phyloP scores from a whole-genome alignment of 2,329 filamentous ascomycete genomes.

The Beauveria bassiana region DNA sequence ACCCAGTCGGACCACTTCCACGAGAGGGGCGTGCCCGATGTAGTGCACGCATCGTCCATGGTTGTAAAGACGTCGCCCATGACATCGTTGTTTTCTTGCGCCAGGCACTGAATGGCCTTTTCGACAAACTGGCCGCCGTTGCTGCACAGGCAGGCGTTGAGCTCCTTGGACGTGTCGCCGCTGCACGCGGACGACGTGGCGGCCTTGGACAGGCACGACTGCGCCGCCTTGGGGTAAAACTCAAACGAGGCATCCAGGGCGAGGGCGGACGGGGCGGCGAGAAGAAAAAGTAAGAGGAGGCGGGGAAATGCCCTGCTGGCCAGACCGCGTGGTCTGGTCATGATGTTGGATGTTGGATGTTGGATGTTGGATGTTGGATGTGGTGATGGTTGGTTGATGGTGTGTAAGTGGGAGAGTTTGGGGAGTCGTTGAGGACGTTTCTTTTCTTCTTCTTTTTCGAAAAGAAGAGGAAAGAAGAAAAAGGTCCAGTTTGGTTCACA shows the following conservation, averaged over 20 bases:
- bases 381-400: too few relatives aligned
- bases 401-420: too few relatives aligned
- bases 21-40: slow-evolving; percentile 31
- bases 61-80: slow-evolving; percentile 32
- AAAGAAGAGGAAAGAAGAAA: too few relatives aligned
- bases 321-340: neutral
- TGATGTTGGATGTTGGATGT: neutral
- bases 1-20: slow-evolving; percentile 22
- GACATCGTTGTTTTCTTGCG: slow-evolving; percentile 23
- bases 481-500: too few relatives aligned
- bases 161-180: slow-evolving; percentile 25
- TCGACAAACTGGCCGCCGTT: slow-evolving; percentile 38
- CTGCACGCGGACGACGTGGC: slow-evolving; percentile 29
- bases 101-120: slow-evolving; percentile 34
- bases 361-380: neutral
- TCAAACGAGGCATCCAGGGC: slow-evolving; percentile 33
- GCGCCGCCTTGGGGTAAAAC: slow-evolving; percentile 33
- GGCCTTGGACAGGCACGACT: slow-evolving; percentile 31
- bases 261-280: neutral
- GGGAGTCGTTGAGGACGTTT: too few relatives aligned
- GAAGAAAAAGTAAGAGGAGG: neutral
- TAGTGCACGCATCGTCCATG: slow-evolving; percentile 31
- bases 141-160: slow-evolving; percentile 38
- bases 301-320: neutral
- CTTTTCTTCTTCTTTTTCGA: too few relatives aligned